Conservation (phyloP, 768 basidiomycete genomes). For the Sutorius australiensis region DNA sequence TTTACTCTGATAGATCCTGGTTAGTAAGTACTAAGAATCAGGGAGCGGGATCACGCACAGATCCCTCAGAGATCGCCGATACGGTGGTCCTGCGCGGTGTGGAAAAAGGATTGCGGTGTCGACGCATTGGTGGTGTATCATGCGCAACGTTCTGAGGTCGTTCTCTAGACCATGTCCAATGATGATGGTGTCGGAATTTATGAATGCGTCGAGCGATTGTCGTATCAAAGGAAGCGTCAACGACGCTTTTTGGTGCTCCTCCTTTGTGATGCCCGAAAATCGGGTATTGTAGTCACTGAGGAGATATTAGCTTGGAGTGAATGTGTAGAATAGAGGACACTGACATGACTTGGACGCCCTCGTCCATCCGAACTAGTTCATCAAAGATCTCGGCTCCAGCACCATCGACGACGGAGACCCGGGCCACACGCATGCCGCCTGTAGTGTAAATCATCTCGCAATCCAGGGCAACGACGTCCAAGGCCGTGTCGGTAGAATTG, state of each 20-base stretch:
- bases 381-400: slow-evolving; percentile 75
- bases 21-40: slow-evolving; percentile 6
- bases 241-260: slow-evolving; percentile 55
- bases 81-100: slow-evolving; percentile 73
- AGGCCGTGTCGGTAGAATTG: slow-evolving; percentile 32
- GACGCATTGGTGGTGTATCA: slow-evolving; percentile 80
- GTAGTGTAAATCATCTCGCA: slow-evolving; percentile 98
- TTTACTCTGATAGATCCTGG: slow-evolving; percentile 51
- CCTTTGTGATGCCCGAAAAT: slow-evolving; percentile 75
- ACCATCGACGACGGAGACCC: slow-evolving; percentile 86
- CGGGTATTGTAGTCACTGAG: slow-evolving; percentile 87
- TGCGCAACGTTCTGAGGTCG: slow-evolving; percentile 85
- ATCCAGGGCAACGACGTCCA: slow-evolving; percentile 86
- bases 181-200: slow-evolving; percentile 78
- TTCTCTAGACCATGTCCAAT: slow-evolving; percentile 93
- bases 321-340: slow-evolving; percentile 23
- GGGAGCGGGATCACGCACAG: slow-evolving; percentile 47
- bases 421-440: slow-evolving; percentile 84
- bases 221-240: slow-evolving; percentile 67
- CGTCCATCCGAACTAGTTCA: slow-evolving; percentile 75
- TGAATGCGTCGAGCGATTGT: slow-evolving; percentile 61
- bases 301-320: slow-evolving; percentile 1
- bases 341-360: slow-evolving; percentile 74
- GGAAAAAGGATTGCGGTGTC: slow-evolving; percentile 89
- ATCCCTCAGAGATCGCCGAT: slow-evolving; percentile 74